A percentile compares a stretch with the other conserved stretches of the same genome.
Conservation (phyloP, 352 stramenopile genomes). For the Phytophthora boehmeriae region DNA sequence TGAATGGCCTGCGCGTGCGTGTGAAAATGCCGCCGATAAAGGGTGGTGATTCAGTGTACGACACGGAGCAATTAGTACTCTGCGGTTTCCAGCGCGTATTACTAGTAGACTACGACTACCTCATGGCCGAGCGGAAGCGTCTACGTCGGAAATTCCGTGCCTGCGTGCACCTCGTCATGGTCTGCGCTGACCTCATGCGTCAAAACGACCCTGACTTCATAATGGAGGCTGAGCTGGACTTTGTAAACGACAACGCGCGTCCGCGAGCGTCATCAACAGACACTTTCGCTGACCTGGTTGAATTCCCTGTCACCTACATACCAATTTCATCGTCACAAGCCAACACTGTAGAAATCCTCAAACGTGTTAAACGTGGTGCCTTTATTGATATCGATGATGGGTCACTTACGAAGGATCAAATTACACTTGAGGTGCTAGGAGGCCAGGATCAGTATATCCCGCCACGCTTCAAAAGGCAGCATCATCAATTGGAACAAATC, state of each 20-base stretch:
- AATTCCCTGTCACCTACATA: constrained; percentile 74
- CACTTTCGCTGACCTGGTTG: constrained; percentile 50
- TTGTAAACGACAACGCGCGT: constrained; percentile 24
- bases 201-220: constrained; percentile 57
- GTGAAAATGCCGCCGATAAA: constrained; percentile 61
- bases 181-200: constrained; percentile 54
- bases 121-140: constrained; percentile 68
- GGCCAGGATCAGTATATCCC: constrained; percentile 62
- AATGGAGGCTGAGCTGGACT: constrained; percentile 37
- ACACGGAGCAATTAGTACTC: constrained; percentile 58
- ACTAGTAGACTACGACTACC: constrained; percentile 76
- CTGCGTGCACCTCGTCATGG: constrained; percentile 60
- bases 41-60: constrained; percentile 37
- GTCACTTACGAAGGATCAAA: constrained; percentile 79
- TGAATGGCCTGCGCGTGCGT: constrained; percentile 56
- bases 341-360: constrained; percentile 63
- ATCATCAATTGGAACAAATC: constrained; percentile 1
- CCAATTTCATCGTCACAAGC: constrained; percentile 57
- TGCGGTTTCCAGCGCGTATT: constrained; percentile 70
- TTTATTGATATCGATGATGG: constrained; percentile 78
- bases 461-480: constrained; percentile 39
- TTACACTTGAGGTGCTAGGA: constrained; percentile 77
- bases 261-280: constrained; percentile 50
- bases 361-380: constrained; percentile 54
- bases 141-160: constrained; percentile 66